Conservation (phyloP, 768 basidiomycete species). For the Hemileccinum impolitum region DNA sequence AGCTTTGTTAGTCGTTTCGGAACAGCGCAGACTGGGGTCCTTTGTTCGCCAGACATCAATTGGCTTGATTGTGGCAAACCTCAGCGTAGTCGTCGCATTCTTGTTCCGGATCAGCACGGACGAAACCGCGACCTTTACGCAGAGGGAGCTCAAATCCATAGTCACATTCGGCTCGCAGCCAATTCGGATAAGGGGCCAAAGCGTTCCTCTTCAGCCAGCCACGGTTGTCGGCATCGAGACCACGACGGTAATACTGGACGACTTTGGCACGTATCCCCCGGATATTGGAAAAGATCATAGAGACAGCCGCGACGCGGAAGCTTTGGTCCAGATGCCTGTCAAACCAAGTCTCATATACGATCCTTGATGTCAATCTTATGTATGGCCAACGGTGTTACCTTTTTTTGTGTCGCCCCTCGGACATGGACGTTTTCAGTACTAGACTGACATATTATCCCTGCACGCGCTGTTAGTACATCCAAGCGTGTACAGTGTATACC, state of each 20-base stretch:
- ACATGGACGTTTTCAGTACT: no score
- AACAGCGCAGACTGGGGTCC: not conserved
- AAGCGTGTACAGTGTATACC: no score
- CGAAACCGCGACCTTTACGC: not conserved
- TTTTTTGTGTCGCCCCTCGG: no score
- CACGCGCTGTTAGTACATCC: no score
- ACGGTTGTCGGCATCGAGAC: not conserved
- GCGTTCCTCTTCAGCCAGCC: not conserved
- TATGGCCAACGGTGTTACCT: no score
- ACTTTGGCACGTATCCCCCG: not conserved
- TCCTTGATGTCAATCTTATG: not conserved
- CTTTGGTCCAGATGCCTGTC: no score
- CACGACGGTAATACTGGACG: not conserved
- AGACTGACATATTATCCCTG: no score
- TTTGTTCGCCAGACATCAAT: not conserved
- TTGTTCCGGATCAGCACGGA: constrained; percentile 6
- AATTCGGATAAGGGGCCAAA: not conserved
- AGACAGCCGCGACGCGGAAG: not conserved
- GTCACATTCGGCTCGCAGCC: constrained; percentile 2
- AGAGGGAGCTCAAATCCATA: not conserved
- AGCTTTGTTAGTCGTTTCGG: not conserved
- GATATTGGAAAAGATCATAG: not conserved
- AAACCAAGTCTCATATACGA: not conserved
- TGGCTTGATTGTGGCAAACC: constrained; percentile 5
- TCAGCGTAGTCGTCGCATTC: constrained; percentile 4